Conservation (phyloP, 768 basidiomycete species). For the Lactarius evosmus region DNA sequence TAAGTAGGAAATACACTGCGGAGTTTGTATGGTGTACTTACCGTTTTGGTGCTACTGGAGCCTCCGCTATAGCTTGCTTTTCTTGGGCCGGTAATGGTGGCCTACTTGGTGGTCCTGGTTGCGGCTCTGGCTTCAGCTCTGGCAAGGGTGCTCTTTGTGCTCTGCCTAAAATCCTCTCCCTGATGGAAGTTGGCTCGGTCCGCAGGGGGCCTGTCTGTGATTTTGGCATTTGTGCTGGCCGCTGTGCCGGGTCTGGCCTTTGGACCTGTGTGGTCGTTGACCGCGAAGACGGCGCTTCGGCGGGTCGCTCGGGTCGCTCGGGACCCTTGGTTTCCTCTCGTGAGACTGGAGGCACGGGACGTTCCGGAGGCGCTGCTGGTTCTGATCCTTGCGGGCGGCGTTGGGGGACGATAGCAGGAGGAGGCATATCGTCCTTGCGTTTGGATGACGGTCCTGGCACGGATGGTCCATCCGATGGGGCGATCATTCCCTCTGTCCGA, state of each 20-base stretch:
- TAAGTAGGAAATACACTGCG: neutral
- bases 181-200: constrained; percentile 10
- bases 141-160: constrained; percentile 20
- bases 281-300: constrained; percentile 7
- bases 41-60: neutral
- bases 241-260: constrained; percentile 17
- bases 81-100: neutral
- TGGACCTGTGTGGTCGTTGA: constrained; percentile 11
- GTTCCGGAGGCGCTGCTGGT: neutral
- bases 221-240: neutral
- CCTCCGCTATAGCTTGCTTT: neutral
- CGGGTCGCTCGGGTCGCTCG: constrained; percentile 13
- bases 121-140: constrained; percentile 1
- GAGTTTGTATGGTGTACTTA: neutral
- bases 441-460: constrained; percentile 2
- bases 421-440: constrained; percentile 19
- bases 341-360: neutral
- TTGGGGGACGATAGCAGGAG: constrained; percentile 19
- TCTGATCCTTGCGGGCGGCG: constrained; percentile 5
- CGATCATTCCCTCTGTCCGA: constrained; percentile 4
- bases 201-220: constrained; percentile 11
- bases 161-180: constrained; percentile 21
- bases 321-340: neutral
- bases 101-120: neutral
- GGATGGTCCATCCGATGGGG: neutral